Evolutionary conservation across 2,329 filamentous ascomycete species (phyloP).

Genomic region (Karstenula rhodostoma): DNA sequence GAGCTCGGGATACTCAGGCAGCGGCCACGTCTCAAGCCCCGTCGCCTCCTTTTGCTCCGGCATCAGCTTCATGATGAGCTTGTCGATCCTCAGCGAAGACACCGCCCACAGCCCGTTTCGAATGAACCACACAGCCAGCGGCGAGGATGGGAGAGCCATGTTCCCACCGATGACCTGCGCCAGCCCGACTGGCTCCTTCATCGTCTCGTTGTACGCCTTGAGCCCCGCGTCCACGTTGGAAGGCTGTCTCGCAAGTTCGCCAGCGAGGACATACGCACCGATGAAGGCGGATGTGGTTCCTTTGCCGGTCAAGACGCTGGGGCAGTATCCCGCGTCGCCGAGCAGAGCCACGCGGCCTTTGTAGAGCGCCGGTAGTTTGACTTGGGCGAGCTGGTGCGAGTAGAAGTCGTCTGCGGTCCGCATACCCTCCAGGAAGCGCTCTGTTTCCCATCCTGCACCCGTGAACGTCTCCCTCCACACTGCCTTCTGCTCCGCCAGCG

Average conservation of each 20-base stretch:
- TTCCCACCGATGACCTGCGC: constrained; percentile 24
- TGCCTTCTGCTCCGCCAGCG: constrained; percentile 48
- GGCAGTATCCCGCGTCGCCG: constrained; percentile 47
- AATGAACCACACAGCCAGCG: constrained; percentile 44
- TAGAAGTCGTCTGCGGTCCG: constrained; percentile 55
- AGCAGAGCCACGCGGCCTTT: constrained; percentile 42
- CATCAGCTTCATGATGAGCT: constrained; percentile 41
- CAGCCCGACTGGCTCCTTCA: constrained; percentile 29
- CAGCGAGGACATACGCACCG: constrained; percentile 48
- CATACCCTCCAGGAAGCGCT: constrained; percentile 54
- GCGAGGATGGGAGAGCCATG: constrained; percentile 35
- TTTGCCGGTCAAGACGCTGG: constrained; percentile 30
- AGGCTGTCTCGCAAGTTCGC: constrained; percentile 32
- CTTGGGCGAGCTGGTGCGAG: constrained; percentile 51
- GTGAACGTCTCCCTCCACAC: constrained; percentile 49
- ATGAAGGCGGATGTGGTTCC: constrained; percentile 40
- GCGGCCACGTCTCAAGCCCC: constrained; percentile 40
- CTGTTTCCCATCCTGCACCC: constrained; percentile 55
- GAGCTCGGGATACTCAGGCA: constrained; percentile 49
- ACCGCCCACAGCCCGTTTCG: constrained; percentile 40
- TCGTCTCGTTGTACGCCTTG: constrained; percentile 29
- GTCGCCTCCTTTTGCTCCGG: constrained; percentile 35
- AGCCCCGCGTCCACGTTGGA: constrained; percentile 29
- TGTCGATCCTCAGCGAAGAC: constrained; percentile 48
- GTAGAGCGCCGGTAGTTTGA: constrained; percentile 55